A percentile compares a stretch with the other conserved stretches of the same genome.
Evolutionary conservation across 1,284 basidiomycete genomes (phyloP).

Genomic region (Coniferiporia weirii): DNA sequence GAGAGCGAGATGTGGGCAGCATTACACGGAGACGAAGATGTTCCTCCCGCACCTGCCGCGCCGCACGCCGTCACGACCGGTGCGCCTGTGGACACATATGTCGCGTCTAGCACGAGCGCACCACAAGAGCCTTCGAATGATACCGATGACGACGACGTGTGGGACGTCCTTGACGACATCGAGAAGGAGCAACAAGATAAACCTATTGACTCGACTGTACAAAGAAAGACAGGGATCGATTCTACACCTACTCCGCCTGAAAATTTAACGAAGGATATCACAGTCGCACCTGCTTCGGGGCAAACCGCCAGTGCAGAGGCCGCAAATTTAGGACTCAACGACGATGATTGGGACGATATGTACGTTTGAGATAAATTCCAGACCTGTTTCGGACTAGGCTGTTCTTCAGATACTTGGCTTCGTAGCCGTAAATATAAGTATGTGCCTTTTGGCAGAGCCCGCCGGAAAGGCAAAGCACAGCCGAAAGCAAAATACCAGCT

Average conservation of each 20-base stretch:
- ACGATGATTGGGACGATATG: constrained; percentile 48
- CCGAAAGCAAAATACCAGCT: too few relatives aligned
- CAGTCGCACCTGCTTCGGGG: constrained; percentile 11
- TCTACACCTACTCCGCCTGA: not conserved
- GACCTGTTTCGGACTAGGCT: too few relatives aligned
- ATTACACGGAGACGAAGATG: constrained; percentile 26
- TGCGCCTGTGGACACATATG: constrained; percentile 1
- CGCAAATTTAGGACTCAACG: constrained; percentile 23
- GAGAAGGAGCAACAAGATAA: constrained; percentile 32
- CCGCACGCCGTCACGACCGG: not conserved
- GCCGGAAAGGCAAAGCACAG: too few relatives aligned
- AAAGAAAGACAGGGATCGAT: not conserved
- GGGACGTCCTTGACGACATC: constrained; percentile 60
- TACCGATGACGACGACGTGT: constrained; percentile 53
- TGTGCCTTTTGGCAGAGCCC: too few relatives aligned
- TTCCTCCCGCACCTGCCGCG: not conserved
- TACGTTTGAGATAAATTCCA: constrained; percentile 26
- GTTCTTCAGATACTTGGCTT: too few relatives aligned
- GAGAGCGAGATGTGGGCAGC: constrained; percentile 53
- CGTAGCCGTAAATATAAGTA: too few relatives aligned
- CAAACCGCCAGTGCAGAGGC: constrained; percentile 24
- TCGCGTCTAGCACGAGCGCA: not conserved
- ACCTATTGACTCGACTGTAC: constrained; percentile 7
- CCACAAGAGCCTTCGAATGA: constrained; percentile 17
- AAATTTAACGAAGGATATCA: not conserved